phyloP scores from a whole-genome alignment of 2,329 filamentous ascomycete genomes.

The Sclerotinia trifoliorum region DNA sequence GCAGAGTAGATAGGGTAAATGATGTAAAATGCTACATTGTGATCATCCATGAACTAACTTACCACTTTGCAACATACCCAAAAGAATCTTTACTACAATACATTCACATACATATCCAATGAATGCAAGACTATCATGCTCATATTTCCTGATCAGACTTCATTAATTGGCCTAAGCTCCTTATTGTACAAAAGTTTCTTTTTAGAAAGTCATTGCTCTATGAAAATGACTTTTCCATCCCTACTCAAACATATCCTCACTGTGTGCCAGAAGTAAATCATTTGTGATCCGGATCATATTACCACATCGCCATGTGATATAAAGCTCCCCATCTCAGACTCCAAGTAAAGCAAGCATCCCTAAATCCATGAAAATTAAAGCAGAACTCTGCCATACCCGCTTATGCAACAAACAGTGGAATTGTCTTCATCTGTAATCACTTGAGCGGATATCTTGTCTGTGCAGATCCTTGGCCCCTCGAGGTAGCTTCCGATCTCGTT shows the following conservation, averaged over 20 bases:
- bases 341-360: constrained; percentile 9
- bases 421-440: constrained; percentile 38
- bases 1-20: neutral
- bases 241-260: constrained; percentile 19
- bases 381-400: constrained; percentile 23
- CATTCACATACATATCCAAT: neutral
- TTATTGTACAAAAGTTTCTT: constrained; percentile 24
- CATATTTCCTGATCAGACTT: constrained; percentile 16
- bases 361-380: constrained; percentile 26
- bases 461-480: constrained; percentile 74
- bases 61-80: neutral
- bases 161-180: constrained; percentile 21
- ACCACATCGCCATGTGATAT: constrained; percentile 26
- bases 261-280: constrained; percentile 16
- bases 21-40: neutral
- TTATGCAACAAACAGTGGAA: neutral
- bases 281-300: constrained; percentile 14
- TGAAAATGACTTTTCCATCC: constrained; percentile 17
- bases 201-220: constrained; percentile 6
- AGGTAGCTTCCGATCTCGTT: constrained; percentile 81
- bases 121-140: neutral
- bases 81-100: neutral
- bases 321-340: constrained; percentile 20
- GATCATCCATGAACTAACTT: neutral
- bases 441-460: constrained; percentile 36